Percentiles rank a stretch among this genome's conserved stretches.
phyloP scores from a whole-genome alignment of 257 asterid genomes.

The Paulownia fortunei region DNA sequence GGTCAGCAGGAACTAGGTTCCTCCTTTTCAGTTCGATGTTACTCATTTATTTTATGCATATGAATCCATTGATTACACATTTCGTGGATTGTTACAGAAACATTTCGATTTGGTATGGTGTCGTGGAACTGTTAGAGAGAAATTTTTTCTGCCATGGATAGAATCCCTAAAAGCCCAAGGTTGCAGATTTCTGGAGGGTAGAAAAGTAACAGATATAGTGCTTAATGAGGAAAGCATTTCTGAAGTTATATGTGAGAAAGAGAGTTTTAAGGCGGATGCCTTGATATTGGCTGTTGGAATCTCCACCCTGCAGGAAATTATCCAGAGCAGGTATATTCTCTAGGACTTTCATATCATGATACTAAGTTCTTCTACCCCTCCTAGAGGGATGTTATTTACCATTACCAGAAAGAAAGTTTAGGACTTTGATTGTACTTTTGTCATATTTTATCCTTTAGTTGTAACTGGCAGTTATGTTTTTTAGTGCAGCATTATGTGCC shows the following conservation, averaged over 20 bases:
- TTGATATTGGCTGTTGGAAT: slow-evolving; percentile 63
- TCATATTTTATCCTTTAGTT: slow-evolving; percentile 7
- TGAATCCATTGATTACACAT: neutral
- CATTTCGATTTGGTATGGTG: slow-evolving; percentile 55
- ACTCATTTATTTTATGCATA: neutral
- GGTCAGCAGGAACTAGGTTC: no score
- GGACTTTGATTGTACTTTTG: neutral
- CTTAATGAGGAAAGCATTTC: slow-evolving; percentile 54
- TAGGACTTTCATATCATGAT: neutral
- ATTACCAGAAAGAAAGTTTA: neutral
- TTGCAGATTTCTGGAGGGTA: slow-evolving; percentile 60
- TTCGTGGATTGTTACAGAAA: slow-evolving; percentile 44
- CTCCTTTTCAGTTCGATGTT: neutral
- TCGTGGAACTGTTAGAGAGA: slow-evolving; percentile 58
- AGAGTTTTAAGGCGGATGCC: slow-evolving; percentile 62
- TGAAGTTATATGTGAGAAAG: slow-evolving; percentile 63
- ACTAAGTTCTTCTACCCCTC: neutral
- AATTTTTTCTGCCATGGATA: slow-evolving; percentile 64
- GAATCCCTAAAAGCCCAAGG: slow-evolving; percentile 54
- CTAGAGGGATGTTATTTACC: neutral
- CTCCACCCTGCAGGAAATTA: slow-evolving; percentile 64
- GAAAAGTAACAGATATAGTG: slow-evolving; percentile 56
- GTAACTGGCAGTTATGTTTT: slow-evolving; percentile 27
- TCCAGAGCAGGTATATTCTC: slow-evolving; percentile 49
- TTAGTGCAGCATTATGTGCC: slow-evolving; percentile 64